A percentile compares a stretch with the other conserved stretches of the same genome.
phyloP scores from a whole-genome alignment of 1,139 yeast genomes.

The Yamadazyma songkhlaensis region DNA sequence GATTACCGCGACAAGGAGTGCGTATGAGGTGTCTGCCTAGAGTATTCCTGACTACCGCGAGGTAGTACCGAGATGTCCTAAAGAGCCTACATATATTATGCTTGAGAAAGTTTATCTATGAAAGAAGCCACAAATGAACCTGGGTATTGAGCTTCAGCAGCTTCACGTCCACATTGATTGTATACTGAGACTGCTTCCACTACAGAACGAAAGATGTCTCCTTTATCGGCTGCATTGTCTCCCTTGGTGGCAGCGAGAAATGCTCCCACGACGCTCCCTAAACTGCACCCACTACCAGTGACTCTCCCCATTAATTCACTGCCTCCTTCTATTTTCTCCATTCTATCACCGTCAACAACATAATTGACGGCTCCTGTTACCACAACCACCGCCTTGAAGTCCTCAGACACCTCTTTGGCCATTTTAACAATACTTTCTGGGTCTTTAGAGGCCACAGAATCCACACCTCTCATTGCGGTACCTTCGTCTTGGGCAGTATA shows the following conservation, averaged over 20 bases:
- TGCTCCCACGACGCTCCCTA: slow-evolving; percentile 73
- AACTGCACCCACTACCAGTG: slow-evolving; percentile 89
- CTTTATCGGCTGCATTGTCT: slow-evolving; percentile 14
- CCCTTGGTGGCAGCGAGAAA: slow-evolving; percentile 46
- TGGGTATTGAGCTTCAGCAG: slow-evolving; percentile 45
- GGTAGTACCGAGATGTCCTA: no score
- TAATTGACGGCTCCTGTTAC: slow-evolving; percentile 50
- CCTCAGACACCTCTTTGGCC: slow-evolving; percentile 53
- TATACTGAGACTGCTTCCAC: slow-evolving; percentile 59
- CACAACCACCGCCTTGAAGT: slow-evolving; percentile 63
- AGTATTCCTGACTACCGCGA: no score
- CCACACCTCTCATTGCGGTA: slow-evolving; percentile 71
- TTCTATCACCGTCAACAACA: slow-evolving; percentile 17
- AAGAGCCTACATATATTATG: no score
- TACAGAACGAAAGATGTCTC: slow-evolving; percentile 42
- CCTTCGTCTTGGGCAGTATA: slow-evolving; percentile 30
- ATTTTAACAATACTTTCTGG: slow-evolving; percentile 32
- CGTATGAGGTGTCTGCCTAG: no score
- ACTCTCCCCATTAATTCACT: slow-evolving; percentile 63
- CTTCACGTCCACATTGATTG: slow-evolving; percentile 63
- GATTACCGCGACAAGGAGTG: no score
- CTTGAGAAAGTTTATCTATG: slow-evolving; percentile 28
- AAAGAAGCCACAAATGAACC: slow-evolving; percentile 50
- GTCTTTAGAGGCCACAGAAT: slow-evolving; percentile 41
- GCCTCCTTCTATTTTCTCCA: slow-evolving; percentile 51